Base-by-base conservation (phyloP, 768 basidiomycete species). In the Lenzites betulinus region DNA sequence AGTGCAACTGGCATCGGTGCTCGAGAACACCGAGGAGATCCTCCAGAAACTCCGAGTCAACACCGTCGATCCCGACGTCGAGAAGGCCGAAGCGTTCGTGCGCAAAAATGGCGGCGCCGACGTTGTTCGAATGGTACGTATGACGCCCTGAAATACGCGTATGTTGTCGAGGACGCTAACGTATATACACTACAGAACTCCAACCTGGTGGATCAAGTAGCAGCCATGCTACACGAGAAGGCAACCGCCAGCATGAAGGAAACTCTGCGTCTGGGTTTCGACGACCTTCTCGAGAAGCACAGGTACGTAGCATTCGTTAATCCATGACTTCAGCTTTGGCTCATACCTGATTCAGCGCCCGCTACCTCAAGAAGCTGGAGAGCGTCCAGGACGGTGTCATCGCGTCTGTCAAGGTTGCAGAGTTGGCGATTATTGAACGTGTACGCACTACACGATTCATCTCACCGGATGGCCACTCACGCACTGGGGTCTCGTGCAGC, bases 211-310 rank as follows among this genome's bases (percentile, higher is more conserved):
- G 56, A 58, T 11, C 13, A 22, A 23, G 48, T 60, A 20, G 59
- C 52, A 7, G 26, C 16, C 2, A 20, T 54, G 2, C 6, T 60
- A 4, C n/a, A 43, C 1, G 59, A 54, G 53, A 54, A 50, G 39
- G 48, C 47, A 1, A 60, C 59, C 15, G 1, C 13, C 13, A 22
- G 47, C 1, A 54, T 60, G 59, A 60, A 50, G 39, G 53, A 60
- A 26, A 54, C 15, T 11, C 52, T 60, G 13, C 47, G 41, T 2
- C n/a, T 25, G 13, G 59, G 41, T 3, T 60, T 60, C 20, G 41
- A 54, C 12, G 53, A 36, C 1, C n/a, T 60, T 28, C 39, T 60
- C 7, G 39, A 60, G 22, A 50, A 41, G 23, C 52, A 54, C 12
- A 35, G 38, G 52, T 60, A 25, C 38, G n/a, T n/a, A n/a, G 59